Conservation (phyloP, 495 filamentous ascomycete species). For the Trichoderma orchidacearum region DNA sequence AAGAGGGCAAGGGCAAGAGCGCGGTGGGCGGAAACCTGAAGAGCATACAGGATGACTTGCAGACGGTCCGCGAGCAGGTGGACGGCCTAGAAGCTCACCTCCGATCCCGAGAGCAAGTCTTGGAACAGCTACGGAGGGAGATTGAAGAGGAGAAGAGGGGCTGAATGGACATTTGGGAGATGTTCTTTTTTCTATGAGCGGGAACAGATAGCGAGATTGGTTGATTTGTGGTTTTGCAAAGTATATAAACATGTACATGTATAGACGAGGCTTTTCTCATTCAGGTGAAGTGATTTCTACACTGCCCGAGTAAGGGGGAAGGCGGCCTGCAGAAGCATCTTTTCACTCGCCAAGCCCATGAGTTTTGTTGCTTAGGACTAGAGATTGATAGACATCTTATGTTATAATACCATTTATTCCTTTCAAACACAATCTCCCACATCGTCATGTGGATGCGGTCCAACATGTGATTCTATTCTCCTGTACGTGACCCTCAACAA, state of each 20-base stretch:
- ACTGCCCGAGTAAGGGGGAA: neutral
- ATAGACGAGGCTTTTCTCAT: neutral
- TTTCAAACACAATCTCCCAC: no score
- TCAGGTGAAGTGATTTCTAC: neutral
- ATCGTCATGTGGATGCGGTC: neutral
- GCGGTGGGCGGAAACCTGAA: constrained; percentile 46
- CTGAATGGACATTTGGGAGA: constrained; percentile 7
- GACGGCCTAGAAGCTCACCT: constrained; percentile 55
- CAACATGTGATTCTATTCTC: neutral
- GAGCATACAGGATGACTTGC: constrained; percentile 52
- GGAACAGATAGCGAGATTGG: constrained; percentile 1
- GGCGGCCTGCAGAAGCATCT: no score
- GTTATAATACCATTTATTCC: no score
- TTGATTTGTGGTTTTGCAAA: neutral
- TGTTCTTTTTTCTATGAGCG: neutral
- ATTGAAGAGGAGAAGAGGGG: constrained; percentile 52
- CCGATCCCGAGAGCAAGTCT: constrained; percentile 38
- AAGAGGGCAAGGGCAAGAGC: constrained; percentile 63
- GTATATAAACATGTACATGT: neutral
- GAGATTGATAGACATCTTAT: no score
- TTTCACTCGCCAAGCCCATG: no score
- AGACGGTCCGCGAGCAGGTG: constrained; percentile 63
- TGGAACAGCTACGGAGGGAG: constrained; percentile 42
- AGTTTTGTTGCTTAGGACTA: no score
- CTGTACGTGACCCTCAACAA: neutral